Evolutionary conservation across 495 filamentous ascomycete species (phyloP), one percentile per base, ranked within the genome.

Genomic region (Neurospora tetraspora): DNA sequence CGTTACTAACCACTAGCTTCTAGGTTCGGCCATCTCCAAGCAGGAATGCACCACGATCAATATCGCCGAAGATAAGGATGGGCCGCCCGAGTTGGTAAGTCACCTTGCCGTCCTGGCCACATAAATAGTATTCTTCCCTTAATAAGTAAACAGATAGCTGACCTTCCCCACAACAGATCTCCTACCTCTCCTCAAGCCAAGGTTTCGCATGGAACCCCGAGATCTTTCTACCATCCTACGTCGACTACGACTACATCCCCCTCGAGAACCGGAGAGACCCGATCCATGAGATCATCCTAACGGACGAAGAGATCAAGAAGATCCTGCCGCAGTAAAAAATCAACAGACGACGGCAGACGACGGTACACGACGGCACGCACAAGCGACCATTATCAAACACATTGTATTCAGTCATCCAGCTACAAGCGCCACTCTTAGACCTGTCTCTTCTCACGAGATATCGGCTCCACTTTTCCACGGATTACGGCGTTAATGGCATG

Each of bases 161-260:
- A 71, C 69, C 20, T 69, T 75, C 1, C 75, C 74, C 70, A 71
- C 59, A 72, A 70, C 71, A 92, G 90, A 90, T 92, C 72, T 90
- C 89, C 10, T 92, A 90, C 77, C 86, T 92, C 59, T 86, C 89
- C 71, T 87, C 88, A 5, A 89, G 86, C 73, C 90, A 92, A 79
- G 90, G 90, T 65, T 92, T 90, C 76, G 86, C 88, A 23, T 92
- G 90, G 90, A 92, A 91, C 79, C 90, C 90, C 79, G 87, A 89
- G 75, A 84, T 88, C 76, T 89, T 89, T 78, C 80, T 89, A 4
- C 86, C 87, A 0, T 88, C 87, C 8, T 88, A 87, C 68, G 80
- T 88, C 73, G 86, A 89, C 75, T 83, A 81, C 80, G 85, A 88
- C 59, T 89, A 88, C 74, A 82, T 84, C 47, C 86, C 85, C 12